These are phyloP conservation scores for Daldinia loculata DNA, from an alignment of 495 filamentous ascomycete species.

Conservation along the genomic window DNA sequence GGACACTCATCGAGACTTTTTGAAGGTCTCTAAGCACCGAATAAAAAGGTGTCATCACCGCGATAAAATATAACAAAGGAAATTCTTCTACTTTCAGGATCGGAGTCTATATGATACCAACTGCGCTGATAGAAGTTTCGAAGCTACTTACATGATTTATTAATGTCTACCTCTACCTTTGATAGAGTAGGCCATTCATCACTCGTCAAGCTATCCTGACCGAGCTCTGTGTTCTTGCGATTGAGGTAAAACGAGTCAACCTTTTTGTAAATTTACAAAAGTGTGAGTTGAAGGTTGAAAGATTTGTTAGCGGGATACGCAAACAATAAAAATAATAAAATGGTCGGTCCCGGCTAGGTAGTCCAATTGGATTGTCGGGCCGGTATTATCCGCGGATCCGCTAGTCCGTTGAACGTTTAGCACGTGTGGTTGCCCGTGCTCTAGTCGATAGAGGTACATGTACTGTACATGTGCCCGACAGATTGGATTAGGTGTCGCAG, in stretches of 20 bases:
- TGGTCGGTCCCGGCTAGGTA: background rate
- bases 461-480: background rate
- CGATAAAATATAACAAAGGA: constrained; percentile 38
- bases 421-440: background rate
- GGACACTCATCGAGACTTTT: constrained; percentile 76
- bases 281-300: constrained; percentile 10
- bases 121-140: background rate
- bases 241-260: constrained; percentile 11
- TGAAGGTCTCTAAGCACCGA: constrained; percentile 72
- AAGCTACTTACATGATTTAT: constrained; percentile 20
- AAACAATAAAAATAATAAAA: constrained; percentile 15
- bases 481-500: background rate
- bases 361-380: constrained; percentile 29
- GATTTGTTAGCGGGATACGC: constrained; percentile 17
- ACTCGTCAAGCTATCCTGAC: constrained; percentile 1
- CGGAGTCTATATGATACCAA: background rate
- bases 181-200: constrained; percentile 3
- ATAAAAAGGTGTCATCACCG: constrained; percentile 67
- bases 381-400: constrained; percentile 26
- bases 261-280: background rate
- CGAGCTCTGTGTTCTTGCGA: background rate
- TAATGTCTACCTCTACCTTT: background rate
- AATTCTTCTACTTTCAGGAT: background rate
- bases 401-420: background rate
- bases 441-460: background rate